Base-by-base conservation (phyloP, 2,329 filamentous ascomycete genomes). In the Curvularia sp. region DNA sequence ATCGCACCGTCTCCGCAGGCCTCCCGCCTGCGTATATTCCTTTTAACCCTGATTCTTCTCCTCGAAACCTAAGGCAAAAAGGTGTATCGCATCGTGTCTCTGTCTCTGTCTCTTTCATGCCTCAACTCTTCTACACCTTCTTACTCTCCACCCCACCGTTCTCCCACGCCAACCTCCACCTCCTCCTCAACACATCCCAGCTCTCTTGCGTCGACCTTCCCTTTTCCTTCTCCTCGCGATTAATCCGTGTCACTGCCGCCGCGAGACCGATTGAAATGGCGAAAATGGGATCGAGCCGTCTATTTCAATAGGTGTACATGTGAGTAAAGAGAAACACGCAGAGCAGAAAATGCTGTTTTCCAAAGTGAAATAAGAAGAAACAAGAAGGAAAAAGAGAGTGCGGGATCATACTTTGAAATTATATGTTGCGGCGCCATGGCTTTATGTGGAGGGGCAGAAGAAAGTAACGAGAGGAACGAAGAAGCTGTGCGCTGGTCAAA, bases 151-250 rank as follows among this genome's bases (percentile, higher is more conserved):
- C 13, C 2, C 25, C 52, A 10, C 1, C 12, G 1, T 58, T 59
- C 45, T 65, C 64, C 71, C 71, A 75, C 21, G 74, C 69, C 41
- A 78, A 53, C 5, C 63, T 67, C 32, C 72, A 68, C 56, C 80
- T 77, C 65, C 76, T 72, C 70, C 72, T 79, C 23, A 81, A 50
- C 10, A 76, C 70, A n/a, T 78, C 77, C 12, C 79, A 62, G 2
- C 69, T 80, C 61, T 81, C 60, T 27, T 66, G 56, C 34, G 72
- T 76, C 9, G 61, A 74, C 48, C 75, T 69, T 2, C 79, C 81
- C 61, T 80, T 80, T 61, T 80, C 80, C 55, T 78, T 80, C 63
- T 83, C 81, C 61, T 83, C 81, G 15, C 81, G 76, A 46, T 78
- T 70, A 43, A 78, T 77, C 23, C 76, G 71, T 48, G 74, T 75